Base-by-base conservation (phyloP, 768 basidiomycete genomes). In the Coprinellus aureogranulatus region DNA sequence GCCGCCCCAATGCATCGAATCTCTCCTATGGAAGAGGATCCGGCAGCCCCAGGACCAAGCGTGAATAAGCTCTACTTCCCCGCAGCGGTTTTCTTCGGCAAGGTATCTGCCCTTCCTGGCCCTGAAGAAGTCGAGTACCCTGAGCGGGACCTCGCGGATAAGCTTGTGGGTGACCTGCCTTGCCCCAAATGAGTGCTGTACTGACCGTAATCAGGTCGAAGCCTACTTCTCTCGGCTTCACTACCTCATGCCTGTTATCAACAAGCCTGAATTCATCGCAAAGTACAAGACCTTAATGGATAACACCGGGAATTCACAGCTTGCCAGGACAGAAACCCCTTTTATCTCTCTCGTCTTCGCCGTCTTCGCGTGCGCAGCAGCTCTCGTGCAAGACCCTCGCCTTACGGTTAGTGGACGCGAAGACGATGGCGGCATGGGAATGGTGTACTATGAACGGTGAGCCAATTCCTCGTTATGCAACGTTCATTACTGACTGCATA, bases 41-140 rank as follows among this genome's bases (percentile, higher is more conserved):
- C 89, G 44, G 82, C 81, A 51, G 87, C 85, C 25, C 88, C 90
- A 23, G 87, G 88, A 9, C 88, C 89, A 25, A 90, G 85, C 64
- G 85, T 85, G 40, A 92, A 92, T 70, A 90, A 92, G 67, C 72
- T 94, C 9, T 94, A 93, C 72, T 94, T 94, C 71, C 92, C 92
- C 3, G 88, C 92, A 2, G 83, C 88, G 18, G 85, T 94, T 46
- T 93, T 90, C 70, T 93, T 93, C 68, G 92, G 91, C 30, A 90
- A 91, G 75, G 78, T 92, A 58, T 84, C 82, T 59, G 92, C 91
- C 27, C 82, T 94, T 25, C 92, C 92, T 56, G 80, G 83, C 22
- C 83, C 90, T 30, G 89, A 93, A 64, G 91, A 94, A 72, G 92
- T 92, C 39, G 92, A 94, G 72, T 93, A 85, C 62, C 92, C 92